Percentiles rank a stretch among this genome's conserved stretches.
These are phyloP conservation scores for Pseudogymnoascus sp. DNA, from an alignment of 2,329 filamentous ascomycete species.

Conservation along the genomic window DNA sequence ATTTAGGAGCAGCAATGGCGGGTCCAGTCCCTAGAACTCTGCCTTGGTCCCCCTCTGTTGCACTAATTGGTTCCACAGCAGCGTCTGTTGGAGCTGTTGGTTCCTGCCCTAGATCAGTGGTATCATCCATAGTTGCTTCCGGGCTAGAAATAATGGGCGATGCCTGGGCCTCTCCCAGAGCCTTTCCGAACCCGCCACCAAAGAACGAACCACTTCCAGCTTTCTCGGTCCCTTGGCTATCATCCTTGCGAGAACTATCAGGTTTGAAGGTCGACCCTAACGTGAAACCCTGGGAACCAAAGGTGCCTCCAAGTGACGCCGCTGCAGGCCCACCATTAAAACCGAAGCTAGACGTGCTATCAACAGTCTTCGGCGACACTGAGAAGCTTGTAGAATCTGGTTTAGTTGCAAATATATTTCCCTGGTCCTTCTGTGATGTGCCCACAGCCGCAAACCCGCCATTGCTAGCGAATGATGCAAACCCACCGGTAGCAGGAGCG, in stretches of 20 bases:
- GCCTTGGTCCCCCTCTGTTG: neutral
- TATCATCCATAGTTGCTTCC: conserved; percentile 43
- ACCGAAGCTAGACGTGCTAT: conserved; percentile 18
- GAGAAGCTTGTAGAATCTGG: neutral
- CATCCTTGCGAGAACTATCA: conserved; percentile 47
- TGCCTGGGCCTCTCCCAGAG: conserved; percentile 42
- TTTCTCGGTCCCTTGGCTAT: conserved; percentile 36
- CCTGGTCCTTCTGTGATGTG: conserved; percentile 26
- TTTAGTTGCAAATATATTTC: conserved; percentile 24
- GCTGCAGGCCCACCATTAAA: conserved; percentile 7
- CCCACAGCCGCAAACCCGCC: conserved; percentile 42
- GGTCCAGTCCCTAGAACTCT: neutral
- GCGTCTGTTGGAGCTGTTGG: neutral
- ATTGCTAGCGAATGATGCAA: conserved; percentile 46
- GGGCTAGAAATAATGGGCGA: conserved; percentile 18
- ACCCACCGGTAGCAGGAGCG: conserved; percentile 36
- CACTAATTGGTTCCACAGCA: neutral
- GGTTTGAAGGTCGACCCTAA: conserved; percentile 31
- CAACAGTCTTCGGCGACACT: conserved; percentile 27
- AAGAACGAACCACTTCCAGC: conserved; percentile 45
- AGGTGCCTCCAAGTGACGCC: conserved; percentile 20
- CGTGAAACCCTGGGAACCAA: conserved; percentile 25
- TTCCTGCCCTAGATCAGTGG: neutral
- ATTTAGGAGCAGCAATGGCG: conserved; percentile 23
- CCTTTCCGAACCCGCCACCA: conserved; percentile 51